These are phyloP conservation scores for Oenanthe sinensis DNA, from an alignment of 129 eudicot genomes.

Conservation along the genomic window DNA sequence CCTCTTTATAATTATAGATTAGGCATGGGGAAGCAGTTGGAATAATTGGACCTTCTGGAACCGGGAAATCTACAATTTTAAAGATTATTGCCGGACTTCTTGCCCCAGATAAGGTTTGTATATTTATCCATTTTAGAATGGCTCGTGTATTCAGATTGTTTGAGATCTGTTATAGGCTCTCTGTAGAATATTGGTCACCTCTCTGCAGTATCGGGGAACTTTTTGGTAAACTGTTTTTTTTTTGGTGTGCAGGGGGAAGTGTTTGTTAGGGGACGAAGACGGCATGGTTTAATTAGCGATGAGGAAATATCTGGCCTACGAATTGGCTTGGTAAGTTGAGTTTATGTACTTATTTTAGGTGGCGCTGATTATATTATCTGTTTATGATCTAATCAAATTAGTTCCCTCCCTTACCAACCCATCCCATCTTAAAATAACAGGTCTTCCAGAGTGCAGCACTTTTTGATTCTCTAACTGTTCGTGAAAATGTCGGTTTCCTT, in stretches of 20 bases:
- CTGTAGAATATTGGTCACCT: conserved; percentile 1
- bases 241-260: conserved; percentile 58
- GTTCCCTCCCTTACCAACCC: background rate
- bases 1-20: conserved; percentile 39
- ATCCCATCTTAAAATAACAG: conserved; percentile 20
- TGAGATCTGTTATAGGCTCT: background rate
- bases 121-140: conserved; percentile 5
- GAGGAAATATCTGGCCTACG: conserved; percentile 77
- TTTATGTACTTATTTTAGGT: conserved; percentile 3
- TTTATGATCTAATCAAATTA: background rate
- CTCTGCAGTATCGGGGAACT: conserved; percentile 2
- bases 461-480: conserved; percentile 77
- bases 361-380: background rate
- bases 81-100: conserved; percentile 86
- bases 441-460: conserved; percentile 83
- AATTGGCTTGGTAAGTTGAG: conserved; percentile 58
- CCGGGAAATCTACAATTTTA: conserved; percentile 74
- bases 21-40: conserved; percentile 86
- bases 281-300: conserved; percentile 68
- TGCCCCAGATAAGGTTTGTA: conserved; percentile 69
- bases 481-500: conserved; percentile 85
- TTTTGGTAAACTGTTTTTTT: background rate
- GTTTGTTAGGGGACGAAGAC: conserved; percentile 48
- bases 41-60: conserved; percentile 84
- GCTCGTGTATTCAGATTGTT: conserved; percentile 2